Conservation (phyloP, 306 rosid species). For the Carpinus viminea region DNA sequence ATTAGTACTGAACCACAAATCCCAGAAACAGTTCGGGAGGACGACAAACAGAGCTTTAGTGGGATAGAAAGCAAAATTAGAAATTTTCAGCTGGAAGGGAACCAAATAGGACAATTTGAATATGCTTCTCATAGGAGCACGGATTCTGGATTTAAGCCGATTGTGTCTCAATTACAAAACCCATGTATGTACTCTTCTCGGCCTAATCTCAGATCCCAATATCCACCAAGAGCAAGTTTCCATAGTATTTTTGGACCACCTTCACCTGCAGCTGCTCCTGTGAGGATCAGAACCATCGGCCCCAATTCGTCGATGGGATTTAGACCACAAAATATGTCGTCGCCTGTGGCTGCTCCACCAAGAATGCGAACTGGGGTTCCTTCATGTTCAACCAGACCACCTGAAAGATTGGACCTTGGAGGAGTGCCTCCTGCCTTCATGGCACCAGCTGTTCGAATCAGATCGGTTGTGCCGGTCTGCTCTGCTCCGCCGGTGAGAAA, state of each 20-base stretch:
- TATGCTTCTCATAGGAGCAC: slow-evolving; percentile 37
- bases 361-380: slow-evolving; percentile 47
- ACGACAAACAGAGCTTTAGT: slow-evolving; percentile 39
- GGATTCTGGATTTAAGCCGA: slow-evolving; percentile 34
- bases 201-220: slow-evolving; percentile 31
- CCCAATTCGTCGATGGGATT: slow-evolving; percentile 39
- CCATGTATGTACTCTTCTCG: slow-evolving; percentile 24
- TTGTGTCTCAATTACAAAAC: slow-evolving; percentile 39
- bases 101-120: slow-evolving; percentile 36
- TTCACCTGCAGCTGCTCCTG: slow-evolving; percentile 38
- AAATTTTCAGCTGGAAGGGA: slow-evolving; percentile 37
- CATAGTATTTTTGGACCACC: slow-evolving; percentile 44
- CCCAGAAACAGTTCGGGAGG: slow-evolving; percentile 36
- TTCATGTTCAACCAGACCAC: slow-evolving; percentile 34
- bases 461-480: slow-evolving; percentile 83
- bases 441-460: slow-evolving; percentile 79
- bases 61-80: slow-evolving; percentile 31
- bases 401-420: slow-evolving; percentile 38
- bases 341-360: slow-evolving; percentile 43
- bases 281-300: slow-evolving; percentile 32
- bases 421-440: slow-evolving; percentile 44
- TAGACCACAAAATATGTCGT: slow-evolving; percentile 39
- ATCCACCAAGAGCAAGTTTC: slow-evolving; percentile 38
- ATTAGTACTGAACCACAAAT: slow-evolving; percentile 37
- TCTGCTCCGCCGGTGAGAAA: slow-evolving; percentile 73